Conservation (phyloP, 23 red algal species). For the Cyanidiococcus yangmingshanensis region DNA sequence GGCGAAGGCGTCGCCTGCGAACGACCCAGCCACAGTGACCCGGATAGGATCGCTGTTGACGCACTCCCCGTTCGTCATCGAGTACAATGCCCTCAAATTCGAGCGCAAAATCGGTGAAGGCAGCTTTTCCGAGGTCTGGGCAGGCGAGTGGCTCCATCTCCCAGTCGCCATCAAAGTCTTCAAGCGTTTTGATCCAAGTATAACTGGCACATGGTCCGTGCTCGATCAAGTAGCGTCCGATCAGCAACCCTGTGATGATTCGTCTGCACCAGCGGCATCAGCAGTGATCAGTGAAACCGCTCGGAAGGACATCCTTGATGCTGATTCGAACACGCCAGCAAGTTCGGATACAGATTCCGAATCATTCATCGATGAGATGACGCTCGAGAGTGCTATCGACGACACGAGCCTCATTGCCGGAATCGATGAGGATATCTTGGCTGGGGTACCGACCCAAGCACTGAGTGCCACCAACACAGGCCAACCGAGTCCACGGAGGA, state of each 20-base stretch:
- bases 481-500: neutral
- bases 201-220: neutral
- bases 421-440: neutral
- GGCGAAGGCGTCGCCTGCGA: too few relatives aligned
- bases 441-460: neutral
- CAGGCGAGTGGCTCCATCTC: slow-evolving; percentile 81
- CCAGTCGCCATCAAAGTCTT: slow-evolving; percentile 97
- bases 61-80: slow-evolving; percentile 69
- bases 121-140: slow-evolving; percentile 76
- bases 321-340: neutral
- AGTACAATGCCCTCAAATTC: slow-evolving; percentile 68
- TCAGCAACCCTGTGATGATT: neutral
- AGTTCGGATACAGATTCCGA: neutral
- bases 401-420: neutral
- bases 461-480: neutral
- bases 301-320: neutral
- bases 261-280: neutral
- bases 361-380: neutral
- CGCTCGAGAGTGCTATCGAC: neutral
- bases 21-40: neutral
- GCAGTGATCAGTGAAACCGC: neutral
- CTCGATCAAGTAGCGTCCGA: neutral
- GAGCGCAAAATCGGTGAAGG: slow-evolving; percentile 69
- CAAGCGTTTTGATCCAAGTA: slow-evolving; percentile 1
- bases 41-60: neutral